A percentile compares a stretch with the other conserved stretches of the same genome.
These are phyloP conservation scores for Oryza australiensis DNA, from an alignment of 176 grass and related monocot species.

Conservation along the genomic window DNA sequence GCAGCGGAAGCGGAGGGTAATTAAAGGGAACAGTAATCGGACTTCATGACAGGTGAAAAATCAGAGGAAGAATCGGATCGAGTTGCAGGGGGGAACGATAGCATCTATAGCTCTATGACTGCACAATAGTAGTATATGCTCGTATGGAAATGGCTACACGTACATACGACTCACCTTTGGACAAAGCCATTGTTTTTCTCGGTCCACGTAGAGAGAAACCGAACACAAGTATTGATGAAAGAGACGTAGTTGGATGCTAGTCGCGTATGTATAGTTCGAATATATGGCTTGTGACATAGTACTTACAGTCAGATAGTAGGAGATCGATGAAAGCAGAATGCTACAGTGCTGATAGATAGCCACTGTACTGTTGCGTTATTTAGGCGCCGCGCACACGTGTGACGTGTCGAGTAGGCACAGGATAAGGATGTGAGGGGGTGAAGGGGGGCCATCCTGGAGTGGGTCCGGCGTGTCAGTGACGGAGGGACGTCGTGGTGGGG, in stretches of 20 bases:
- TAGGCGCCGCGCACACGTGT: neutral
- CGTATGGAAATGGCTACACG: neutral
- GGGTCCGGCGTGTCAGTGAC: neutral
- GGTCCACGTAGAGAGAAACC: too few species aligned
- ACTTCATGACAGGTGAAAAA: neutral
- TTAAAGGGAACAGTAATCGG: neutral
- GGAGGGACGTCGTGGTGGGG: neutral
- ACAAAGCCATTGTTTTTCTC: too few species aligned
- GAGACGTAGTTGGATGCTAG: too few species aligned
- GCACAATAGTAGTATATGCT: neutral
- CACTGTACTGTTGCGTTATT: neutral
- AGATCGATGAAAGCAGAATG: neutral
- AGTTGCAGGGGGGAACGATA: neutral
- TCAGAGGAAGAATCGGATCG: neutral
- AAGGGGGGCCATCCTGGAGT: neutral
- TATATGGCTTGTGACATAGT: too few species aligned
- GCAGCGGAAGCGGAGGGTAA: neutral
- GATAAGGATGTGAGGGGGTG: too few species aligned
- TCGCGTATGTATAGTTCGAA: too few species aligned
- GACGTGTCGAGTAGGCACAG: slow-evolving; percentile 38
- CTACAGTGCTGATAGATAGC: neutral
- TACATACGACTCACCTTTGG: too few species aligned
- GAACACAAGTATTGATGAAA: too few species aligned
- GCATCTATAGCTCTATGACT: neutral
- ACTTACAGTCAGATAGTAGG: neutral